Percentiles rank a stretch among this genome's conserved stretches.
Evolutionary conservation across 2,329 filamentous ascomycete species (phyloP).

Genomic region (Colletotrichum agaves): DNA sequence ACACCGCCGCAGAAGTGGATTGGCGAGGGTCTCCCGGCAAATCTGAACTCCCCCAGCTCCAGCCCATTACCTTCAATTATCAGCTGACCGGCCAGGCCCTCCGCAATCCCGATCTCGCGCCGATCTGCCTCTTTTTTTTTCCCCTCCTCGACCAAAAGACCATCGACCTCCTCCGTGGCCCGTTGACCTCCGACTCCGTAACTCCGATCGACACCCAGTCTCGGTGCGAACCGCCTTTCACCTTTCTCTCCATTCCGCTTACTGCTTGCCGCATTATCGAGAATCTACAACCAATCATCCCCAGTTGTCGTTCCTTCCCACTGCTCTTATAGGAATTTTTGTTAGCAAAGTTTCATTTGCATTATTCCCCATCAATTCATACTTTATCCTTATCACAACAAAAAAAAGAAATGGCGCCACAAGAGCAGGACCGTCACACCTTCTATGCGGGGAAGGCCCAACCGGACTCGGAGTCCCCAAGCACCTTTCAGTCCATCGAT

Average conservation of each 20-base stretch:
- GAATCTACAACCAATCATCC: constrained; percentile 9
- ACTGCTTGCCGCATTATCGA: neutral
- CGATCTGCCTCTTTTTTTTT: constrained; percentile 19
- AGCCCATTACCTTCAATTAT: constrained; percentile 9
- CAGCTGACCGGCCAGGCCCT: constrained; percentile 27
- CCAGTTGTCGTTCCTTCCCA: constrained; percentile 12
- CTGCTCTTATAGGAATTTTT: neutral
- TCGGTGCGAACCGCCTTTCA: constrained; percentile 8
- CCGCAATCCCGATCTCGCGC: constrained; percentile 33
- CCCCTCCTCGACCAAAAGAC: neutral
- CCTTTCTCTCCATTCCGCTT: neutral
- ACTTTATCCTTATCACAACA: neutral
- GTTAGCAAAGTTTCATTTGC: neutral
- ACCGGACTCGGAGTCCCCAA: constrained; percentile 64
- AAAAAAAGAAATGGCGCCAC: constrained; percentile 24
- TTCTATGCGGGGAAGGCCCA: constrained; percentile 81
- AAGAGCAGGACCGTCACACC: constrained; percentile 59
- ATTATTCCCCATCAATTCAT: constrained; percentile 8
- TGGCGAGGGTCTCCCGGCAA: constrained; percentile 18
- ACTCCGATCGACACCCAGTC: constrained; percentile 25
- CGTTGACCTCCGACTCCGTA: constrained; percentile 21
- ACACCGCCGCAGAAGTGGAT: constrained; percentile 27
- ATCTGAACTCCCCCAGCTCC: constrained; percentile 10
- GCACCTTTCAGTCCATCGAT: constrained; percentile 77
- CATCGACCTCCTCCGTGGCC: neutral